Percentiles rank a stretch among this genome's conserved stretches.
phyloP scores from a whole-genome alignment of 768 basidiomycete species.

The Rhizopogon roseolus region DNA sequence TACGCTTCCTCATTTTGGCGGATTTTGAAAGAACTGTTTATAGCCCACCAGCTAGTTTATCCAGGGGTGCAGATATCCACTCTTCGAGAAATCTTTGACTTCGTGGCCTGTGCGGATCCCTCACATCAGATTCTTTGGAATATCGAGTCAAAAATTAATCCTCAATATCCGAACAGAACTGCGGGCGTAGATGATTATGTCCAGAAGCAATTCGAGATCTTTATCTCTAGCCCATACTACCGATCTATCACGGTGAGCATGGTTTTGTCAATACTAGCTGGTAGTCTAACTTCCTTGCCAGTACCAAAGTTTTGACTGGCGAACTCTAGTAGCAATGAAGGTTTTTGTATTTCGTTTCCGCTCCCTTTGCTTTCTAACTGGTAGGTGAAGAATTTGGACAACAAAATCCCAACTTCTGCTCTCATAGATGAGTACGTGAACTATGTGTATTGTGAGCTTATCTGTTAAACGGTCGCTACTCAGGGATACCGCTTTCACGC shows the following conservation, averaged over 20 bases:
- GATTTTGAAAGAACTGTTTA: not conserved
- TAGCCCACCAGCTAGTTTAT: conserved; percentile 62
- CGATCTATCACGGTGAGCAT: conserved; percentile 55
- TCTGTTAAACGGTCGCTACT: not conserved
- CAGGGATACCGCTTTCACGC: conserved; percentile 36
- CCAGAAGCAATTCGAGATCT: conserved; percentile 51
- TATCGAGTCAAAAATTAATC: conserved; percentile 74
- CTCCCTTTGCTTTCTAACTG: not conserved
- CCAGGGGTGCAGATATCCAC: conserved; percentile 71
- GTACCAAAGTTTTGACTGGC: conserved; percentile 85
- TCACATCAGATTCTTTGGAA: conserved; percentile 62
- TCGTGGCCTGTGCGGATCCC: conserved; percentile 70
- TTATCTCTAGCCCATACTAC: conserved; percentile 56
- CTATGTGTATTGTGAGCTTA: not conserved
- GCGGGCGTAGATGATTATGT: conserved; percentile 57
- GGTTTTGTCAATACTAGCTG: not conserved
- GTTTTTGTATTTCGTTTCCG: conserved; percentile 20
- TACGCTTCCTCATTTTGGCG: not conserved
- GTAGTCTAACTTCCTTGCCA: conserved; percentile 20
- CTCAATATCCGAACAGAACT: conserved; percentile 48
- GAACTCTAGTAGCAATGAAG: conserved; percentile 71
- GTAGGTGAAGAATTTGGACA: conserved; percentile 44
- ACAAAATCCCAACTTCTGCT: conserved; percentile 51
- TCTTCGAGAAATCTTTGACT: conserved; percentile 68
- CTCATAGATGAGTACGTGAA: conserved; percentile 55